Evolutionary conservation across 2,329 filamentous ascomycete species (phyloP).

Genomic region (Pestalotiopsis sp.): DNA sequence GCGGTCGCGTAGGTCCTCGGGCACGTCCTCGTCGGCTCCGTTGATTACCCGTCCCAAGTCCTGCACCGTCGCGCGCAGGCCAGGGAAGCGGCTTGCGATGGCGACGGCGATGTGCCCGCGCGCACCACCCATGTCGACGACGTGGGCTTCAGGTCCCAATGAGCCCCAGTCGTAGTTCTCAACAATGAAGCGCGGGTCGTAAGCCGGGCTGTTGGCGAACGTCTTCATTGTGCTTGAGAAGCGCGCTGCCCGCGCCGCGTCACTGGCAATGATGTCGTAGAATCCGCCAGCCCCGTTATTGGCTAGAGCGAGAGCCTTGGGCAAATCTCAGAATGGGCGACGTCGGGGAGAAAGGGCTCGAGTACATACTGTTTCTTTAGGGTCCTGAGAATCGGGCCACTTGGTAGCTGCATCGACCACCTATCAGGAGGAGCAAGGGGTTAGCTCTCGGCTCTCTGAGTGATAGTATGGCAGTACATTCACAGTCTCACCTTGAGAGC

Average conservation of each 20-base stretch:
- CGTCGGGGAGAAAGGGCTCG: no score
- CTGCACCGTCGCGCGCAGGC: slow-evolving; percentile 35
- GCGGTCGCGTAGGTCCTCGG: slow-evolving; percentile 14
- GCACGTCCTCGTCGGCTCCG: slow-evolving; percentile 17
- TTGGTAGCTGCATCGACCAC: neutral
- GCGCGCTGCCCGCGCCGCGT: neutral
- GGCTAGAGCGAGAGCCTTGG: no score
- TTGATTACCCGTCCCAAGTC: slow-evolving; percentile 29
- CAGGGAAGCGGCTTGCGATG: slow-evolving; percentile 25
- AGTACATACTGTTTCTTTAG: no score
- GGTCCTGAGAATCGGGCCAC: no score
- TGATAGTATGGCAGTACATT: neutral
- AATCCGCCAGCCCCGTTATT: neutral
- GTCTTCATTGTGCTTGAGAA: neutral
- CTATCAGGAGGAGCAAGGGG: neutral
- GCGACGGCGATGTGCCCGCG: slow-evolving; percentile 26
- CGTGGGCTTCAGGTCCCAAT: slow-evolving; percentile 8
- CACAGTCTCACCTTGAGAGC: neutral
- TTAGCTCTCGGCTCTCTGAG: neutral
- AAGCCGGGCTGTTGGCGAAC: neutral
- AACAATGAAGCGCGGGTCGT: neutral
- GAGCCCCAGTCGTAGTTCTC: slow-evolving; percentile 5
- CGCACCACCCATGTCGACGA: slow-evolving; percentile 27
- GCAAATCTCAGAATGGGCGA: no score
- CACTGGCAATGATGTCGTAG: neutral